Evolutionary conservation across 306 rosid species (phyloP).

Genomic region (Glycine latifolia): DNA sequence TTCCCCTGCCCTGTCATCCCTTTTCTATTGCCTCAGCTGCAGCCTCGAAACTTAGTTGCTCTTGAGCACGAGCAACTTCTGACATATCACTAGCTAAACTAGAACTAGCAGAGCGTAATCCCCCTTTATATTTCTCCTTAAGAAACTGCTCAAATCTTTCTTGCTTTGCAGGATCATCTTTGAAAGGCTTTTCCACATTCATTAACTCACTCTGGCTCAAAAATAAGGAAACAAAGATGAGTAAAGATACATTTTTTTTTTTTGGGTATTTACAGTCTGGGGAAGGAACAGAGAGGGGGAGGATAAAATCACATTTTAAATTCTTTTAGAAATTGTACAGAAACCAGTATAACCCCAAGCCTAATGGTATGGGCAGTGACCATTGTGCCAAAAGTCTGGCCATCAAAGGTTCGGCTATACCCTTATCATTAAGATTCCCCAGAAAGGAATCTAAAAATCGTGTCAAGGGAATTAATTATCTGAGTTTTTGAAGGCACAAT

Average conservation of each 20-base stretch:
- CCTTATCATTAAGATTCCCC: conserved; percentile 28
- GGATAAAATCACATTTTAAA: conserved; percentile 30
- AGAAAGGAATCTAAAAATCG: conserved; percentile 14
- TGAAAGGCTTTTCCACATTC: conserved; percentile 78
- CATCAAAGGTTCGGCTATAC: conserved; percentile 20
- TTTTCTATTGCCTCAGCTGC: conserved; percentile 91
- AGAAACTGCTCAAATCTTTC: conserved; percentile 92
- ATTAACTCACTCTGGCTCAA: conserved; percentile 62
- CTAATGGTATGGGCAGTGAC: conserved; percentile 20
- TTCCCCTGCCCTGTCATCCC: conserved; percentile 64
- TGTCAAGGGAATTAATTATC: conserved; percentile 39
- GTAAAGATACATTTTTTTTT: not conserved
- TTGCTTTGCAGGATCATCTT: conserved; percentile 88
- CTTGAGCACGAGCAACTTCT: conserved; percentile 95
- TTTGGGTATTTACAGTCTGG: conserved; percentile 15
- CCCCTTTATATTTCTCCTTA: conserved; percentile 90
- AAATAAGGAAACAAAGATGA: conserved; percentile 31
- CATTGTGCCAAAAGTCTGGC: conserved; percentile 28
- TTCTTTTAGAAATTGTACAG: conserved; percentile 21
- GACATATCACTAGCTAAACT: conserved; percentile 83
- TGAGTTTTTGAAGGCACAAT: conserved; percentile 39
- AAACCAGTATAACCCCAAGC: conserved; percentile 37
- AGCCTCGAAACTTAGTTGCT: conserved; percentile 94
- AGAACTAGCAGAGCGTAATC: conserved; percentile 78
- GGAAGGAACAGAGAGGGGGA: conserved; percentile 17